Evolutionary conservation across 2,329 filamentous ascomycete species (phyloP).

Genomic region (Blastomyces emzantsi): DNA sequence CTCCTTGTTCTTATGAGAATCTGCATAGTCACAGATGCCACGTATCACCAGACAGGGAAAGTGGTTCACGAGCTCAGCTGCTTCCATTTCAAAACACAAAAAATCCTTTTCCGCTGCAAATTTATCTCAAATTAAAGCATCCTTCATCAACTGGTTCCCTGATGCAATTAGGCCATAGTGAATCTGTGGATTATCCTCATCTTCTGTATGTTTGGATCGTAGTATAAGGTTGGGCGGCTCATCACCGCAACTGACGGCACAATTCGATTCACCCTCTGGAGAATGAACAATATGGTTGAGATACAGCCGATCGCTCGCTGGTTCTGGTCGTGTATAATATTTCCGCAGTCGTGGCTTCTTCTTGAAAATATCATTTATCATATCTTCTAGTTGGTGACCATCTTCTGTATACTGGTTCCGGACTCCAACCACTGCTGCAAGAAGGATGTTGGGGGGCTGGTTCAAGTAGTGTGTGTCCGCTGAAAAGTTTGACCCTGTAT

Average conservation of each 20-base stretch:
- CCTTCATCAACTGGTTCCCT: constrained; percentile 21
- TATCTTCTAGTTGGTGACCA: too few relatives aligned
- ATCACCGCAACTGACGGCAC: background rate
- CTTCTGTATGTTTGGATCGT: constrained; percentile 10
- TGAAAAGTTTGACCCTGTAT: constrained; percentile 16
- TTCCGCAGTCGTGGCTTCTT: too few relatives aligned
- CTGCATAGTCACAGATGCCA: constrained; percentile 17
- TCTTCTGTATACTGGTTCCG: too few relatives aligned
- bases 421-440: too few relatives aligned
- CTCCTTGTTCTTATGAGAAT: constrained; percentile 17
- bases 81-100: constrained; percentile 22
- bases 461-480: constrained; percentile 11
- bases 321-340: too few relatives aligned
- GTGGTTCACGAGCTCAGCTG: constrained; percentile 3
- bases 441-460: too few relatives aligned
- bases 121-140: constrained; percentile 11
- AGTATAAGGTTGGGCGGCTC: constrained; percentile 15
- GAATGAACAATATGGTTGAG: background rate
- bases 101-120: constrained; percentile 5
- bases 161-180: constrained; percentile 24
- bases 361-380: too few relatives aligned
- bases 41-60: constrained; percentile 14
- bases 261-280: background rate
- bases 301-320: too few relatives aligned
- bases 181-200: constrained; percentile 10